Base-by-base conservation (phyloP, 768 basidiomycete species). In the Gloeophyllum trabeum region DNA sequence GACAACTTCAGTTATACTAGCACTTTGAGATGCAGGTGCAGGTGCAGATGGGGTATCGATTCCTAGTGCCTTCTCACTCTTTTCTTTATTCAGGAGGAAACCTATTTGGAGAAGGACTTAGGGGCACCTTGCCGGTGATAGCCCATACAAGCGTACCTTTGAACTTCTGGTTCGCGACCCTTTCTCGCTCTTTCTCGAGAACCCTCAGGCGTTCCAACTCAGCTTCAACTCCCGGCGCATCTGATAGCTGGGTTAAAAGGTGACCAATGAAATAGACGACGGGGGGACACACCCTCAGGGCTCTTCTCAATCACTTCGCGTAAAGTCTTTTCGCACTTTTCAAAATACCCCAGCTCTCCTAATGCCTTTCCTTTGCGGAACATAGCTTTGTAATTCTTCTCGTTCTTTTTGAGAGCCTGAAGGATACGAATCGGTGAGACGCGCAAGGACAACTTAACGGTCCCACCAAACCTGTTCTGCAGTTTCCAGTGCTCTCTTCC, bases 351-450 rank as follows among this genome's bases (percentile, higher is more conserved):
- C 47, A 71, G 70, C 53, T 89, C 84, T 21, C 79, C 81, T 7
- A 82, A 59, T 0, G 81, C 86, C 57, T 86, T 88, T 16, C 72
- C 86, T 56, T 89, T 90, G 24, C 88, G 70, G 61, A 82, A 88
- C 58, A 79, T 64, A 0, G 81, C 87, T 54, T 90, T 91, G 57
- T 69, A 75, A 54, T 90, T 89, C 48, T 73, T 63, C 32, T 75
- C 72, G 56, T 89, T 88, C 60, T 81, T 83, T 24, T 69, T 66
- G 5, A 91, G 66, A 10, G 81, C 84, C 86, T 89, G 43, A 4
- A 25, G 23, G 35, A 6, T 21, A 40, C 4, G 30, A 1, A 39
- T 18, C 23, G 20, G 38, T 16, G 4, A 13, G 4, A 32, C 10
- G 23, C 12, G n/a, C 3, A 39, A 3, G 18, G 4, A 4, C 4